A percentile compares a stretch with the other conserved stretches of the same genome.
These are phyloP conservation scores for Penium margaritaceum DNA, from an alignment of 139 green algal species.

Conservation along the genomic window DNA sequence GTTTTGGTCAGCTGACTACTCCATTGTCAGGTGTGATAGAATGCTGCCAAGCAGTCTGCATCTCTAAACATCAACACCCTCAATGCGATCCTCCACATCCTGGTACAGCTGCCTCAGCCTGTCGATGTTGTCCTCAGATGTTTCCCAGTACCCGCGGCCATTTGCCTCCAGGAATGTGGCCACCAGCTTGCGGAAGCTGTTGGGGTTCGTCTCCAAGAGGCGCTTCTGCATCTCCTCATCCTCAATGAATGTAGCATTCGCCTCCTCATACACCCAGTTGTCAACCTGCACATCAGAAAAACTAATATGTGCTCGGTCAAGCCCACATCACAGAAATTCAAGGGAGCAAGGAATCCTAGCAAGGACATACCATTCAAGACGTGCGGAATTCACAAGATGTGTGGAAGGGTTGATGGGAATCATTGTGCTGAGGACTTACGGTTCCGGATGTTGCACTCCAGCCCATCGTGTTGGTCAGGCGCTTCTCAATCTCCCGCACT, in stretches of 20 bases:
- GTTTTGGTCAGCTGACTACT: too few species aligned
- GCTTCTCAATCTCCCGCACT: conserved; percentile 99
- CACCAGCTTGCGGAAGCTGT: conserved; percentile 85
- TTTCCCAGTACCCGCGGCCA: conserved; percentile 91
- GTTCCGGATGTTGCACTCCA: conserved; percentile 78
- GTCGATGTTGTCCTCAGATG: conserved; percentile 85
- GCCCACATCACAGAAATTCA: too few species aligned
- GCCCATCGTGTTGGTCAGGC: conserved; percentile 98
- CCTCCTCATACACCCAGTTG: conserved; percentile 99
- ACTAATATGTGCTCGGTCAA: too few species aligned
- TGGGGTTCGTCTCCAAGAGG: conserved; percentile 94
- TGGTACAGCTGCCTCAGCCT: conserved; percentile 81
- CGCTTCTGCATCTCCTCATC: conserved; percentile 88
- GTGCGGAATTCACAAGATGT: too few species aligned
- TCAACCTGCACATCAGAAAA: conserved; percentile 79
- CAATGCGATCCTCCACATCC: conserved; percentile 92
- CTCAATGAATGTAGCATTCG: conserved; percentile 93
- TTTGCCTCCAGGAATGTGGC: conserved; percentile 98
- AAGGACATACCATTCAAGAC: too few species aligned
- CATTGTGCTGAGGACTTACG: too few species aligned
- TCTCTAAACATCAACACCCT: conserved; percentile 79
- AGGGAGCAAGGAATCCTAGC: too few species aligned
- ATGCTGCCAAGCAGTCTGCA: too few species aligned
- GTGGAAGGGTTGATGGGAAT: too few species aligned
- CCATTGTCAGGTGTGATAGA: too few species aligned